Base-by-base conservation (phyloP, 768 basidiomycete species). In the Hericium coralloides region DNA sequence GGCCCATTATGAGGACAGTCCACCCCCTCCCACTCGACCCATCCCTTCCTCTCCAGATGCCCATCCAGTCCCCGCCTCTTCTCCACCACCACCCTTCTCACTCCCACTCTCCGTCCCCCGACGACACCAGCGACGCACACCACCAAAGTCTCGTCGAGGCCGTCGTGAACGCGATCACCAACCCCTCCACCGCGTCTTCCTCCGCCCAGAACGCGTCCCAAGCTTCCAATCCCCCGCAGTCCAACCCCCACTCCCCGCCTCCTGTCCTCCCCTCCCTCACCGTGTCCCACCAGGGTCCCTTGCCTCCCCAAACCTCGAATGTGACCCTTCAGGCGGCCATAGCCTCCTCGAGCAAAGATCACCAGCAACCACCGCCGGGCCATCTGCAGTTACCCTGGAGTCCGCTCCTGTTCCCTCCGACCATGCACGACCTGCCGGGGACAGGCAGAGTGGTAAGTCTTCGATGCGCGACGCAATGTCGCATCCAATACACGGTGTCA, bases 21-120 rank as follows among this genome's bases (percentile, higher is more conserved):
- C 74, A 74, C 65, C 63, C 76, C 79, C 15, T 78, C 82, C 59
- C 81, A 67, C 69, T 76, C 71, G 67, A 76, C 68, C 60, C 59
- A 55, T 55, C 61, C 12, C 59, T 61, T 55, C 61, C 61, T n/a
- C 59, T 58, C 56, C 61, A 60, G 52, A 62, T 62, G 61, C 49
- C 59, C 12, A 58, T 52, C 37, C 31, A 31, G 31, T 47, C 61
- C 6, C 38, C n/a, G 47, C 55, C 10, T 41, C 60, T 56, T 53
- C 59, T 51, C 51, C 59, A 55, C 43, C 61, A 57, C 37, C 53
- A 58, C 41, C 43, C 56, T 17, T 60, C 59, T n/a, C 61, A 55
- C 22, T 55, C 61, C 39, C 50, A 59, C n/a, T 62, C 61, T 15
- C 61, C 61, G 31, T 41, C 41, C 38, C 36, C 59, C 22, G 52